Conservation (phyloP, 306 rosid genomes). For the Trifolium dubium region DNA sequence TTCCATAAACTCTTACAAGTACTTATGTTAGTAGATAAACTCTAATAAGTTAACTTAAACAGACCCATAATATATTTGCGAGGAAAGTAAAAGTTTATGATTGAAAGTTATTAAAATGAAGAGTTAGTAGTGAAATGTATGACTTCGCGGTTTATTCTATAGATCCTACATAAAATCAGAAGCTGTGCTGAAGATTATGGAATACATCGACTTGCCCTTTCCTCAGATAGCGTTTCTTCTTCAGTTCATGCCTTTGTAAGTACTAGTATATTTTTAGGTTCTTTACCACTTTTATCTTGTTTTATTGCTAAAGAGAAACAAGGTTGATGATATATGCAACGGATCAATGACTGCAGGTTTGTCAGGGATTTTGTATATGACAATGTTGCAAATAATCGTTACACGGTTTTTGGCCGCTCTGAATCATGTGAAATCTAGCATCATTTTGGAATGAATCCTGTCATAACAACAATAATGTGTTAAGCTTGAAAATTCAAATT, state of each 20-base stretch:
- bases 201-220: conserved; percentile 79
- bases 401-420: conserved; percentile 76
- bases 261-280: conserved; percentile 21
- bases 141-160: conserved; percentile 47
- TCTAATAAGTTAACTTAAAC: background rate
- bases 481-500: conserved; percentile 1
- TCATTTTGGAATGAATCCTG: conserved; percentile 24
- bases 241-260: conserved; percentile 86
- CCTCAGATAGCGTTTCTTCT: conserved; percentile 77
- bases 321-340: conserved; percentile 21
- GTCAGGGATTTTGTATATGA: conserved; percentile 76
- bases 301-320: conserved; percentile 25
- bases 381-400: conserved; percentile 93
- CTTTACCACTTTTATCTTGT: background rate
- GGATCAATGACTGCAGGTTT: conserved; percentile 60
- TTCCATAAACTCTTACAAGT: too few species aligned
- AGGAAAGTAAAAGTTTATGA: conserved; percentile 13
- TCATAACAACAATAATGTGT: background rate
- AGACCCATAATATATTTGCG: background rate
- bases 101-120: conserved; percentile 29
- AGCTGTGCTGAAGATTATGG: conserved; percentile 95
- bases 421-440: conserved; percentile 82
- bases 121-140: conserved; percentile 26
- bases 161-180: conserved; percentile 85
- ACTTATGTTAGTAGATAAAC: too few species aligned